Base-by-base conservation (phyloP, 176 grass and related monocot genomes). In the Triticum aestivum region DNA sequence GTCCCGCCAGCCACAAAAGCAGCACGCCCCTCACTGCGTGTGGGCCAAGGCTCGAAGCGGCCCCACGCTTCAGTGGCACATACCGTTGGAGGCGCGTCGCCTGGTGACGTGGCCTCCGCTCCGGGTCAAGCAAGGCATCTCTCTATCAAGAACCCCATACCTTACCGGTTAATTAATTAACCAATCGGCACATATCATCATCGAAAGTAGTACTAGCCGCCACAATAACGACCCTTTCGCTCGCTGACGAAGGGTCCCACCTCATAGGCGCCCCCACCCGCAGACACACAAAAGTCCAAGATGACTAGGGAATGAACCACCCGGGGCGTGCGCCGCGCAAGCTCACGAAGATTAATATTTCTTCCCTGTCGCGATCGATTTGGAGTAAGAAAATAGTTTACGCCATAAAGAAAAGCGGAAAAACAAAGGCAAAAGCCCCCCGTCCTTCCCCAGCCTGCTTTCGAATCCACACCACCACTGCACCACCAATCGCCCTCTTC, bases 301-400 rank as follows among this genome's bases (percentile, higher is more conserved):
- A 6, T 17, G 79, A 24, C 13, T 35, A 35, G 4, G 34, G 34
- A 35, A 35, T 35, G 1, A 74, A 67, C 14, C 65, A 67, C 65
- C 29, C 51, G 56, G 20, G 4, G 56, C 56, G 56, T 61, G 56
- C 56, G 56, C 56, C 9, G 56, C 56, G 56, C 54, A 51, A 58
- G 61, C 33, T 63, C 11, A 20, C 41, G 52, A 32, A 45, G 4
- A 85, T 35, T 65, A 42, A 61, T 45, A 59, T 17, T 30, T 3
- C 49, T 29, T 14, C 69, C 14, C 44, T 5, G 81, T 62, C 35
- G 21, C 59, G 65, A 69, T 85, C 63, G 26, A 86, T 29, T 34
- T 5, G 52, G 9, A 58, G 72, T 82, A 73, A 78, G 23, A 85
- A 81, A 81, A 69, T 14, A 91, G 49, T 84, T 84, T 81, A 76